A percentile compares a stretch with the other conserved stretches of the same genome.
Conservation (phyloP, 768 basidiomycete genomes). For the Pisolithus tinctorius region DNA sequence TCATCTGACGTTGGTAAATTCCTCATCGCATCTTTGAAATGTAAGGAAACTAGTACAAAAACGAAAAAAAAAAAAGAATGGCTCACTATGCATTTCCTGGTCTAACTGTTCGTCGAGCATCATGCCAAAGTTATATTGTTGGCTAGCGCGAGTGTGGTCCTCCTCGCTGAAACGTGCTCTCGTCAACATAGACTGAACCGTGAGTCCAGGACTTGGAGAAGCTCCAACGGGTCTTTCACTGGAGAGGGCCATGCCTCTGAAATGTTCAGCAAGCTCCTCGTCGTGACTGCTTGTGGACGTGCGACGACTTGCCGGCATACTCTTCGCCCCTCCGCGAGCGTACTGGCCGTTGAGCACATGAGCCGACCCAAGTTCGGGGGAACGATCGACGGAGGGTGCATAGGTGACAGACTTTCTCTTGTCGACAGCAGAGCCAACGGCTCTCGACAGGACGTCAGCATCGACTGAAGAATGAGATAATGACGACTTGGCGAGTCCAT, state of each 20-base stretch:
- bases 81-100: constrained; percentile 89
- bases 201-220: constrained; percentile 48
- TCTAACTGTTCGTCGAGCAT: constrained; percentile 92
- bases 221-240: constrained; percentile 53
- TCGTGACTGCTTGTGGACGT: constrained; percentile 85
- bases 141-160: constrained; percentile 53
- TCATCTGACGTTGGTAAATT: constrained; percentile 84
- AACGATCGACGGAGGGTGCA: constrained; percentile 68
- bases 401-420: constrained; percentile 87
- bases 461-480: constrained; percentile 51
- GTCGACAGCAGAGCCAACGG: constrained; percentile 63
- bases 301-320: constrained; percentile 88
- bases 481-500: constrained; percentile 36
- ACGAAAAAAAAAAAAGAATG: background rate
- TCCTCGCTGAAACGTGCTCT: constrained; percentile 52
- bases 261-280: constrained; percentile 70
- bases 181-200: constrained; percentile 47
- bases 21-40: constrained; percentile 70
- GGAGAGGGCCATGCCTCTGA: constrained; percentile 64
- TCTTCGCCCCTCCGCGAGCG: constrained; percentile 74
- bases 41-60: constrained; percentile 11
- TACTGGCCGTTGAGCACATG: constrained; percentile 47
- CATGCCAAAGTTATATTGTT: constrained; percentile 75
- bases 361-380: constrained; percentile 53
- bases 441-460: constrained; percentile 57